These are phyloP conservation scores for Lenwebbia sp. DNA, from an alignment of 345 rosid genomes.

Conservation along the genomic window DNA sequence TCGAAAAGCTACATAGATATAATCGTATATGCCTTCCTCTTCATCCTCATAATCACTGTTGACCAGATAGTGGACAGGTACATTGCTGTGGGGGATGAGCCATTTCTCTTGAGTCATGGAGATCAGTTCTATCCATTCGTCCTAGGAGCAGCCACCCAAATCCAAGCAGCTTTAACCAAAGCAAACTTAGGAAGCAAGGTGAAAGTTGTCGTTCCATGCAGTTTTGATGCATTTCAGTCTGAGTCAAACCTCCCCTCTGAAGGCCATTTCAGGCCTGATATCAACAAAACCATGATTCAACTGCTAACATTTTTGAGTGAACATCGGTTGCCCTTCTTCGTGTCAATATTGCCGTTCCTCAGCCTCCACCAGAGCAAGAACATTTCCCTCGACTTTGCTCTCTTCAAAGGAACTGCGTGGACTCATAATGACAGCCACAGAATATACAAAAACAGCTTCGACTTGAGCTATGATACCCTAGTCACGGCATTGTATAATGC, in stretches of 20 bases:
- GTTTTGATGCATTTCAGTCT: conserved; percentile 54
- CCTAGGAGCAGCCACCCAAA: conserved; percentile 67
- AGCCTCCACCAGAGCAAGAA: conserved; percentile 57
- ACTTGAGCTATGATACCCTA: conserved; percentile 55
- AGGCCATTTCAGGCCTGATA: conserved; percentile 71
- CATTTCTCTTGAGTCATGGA: conserved; percentile 53
- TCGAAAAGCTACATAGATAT: background rate
- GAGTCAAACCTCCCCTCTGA: conserved; percentile 56
- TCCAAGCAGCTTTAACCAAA: conserved; percentile 62
- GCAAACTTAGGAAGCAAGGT: conserved; percentile 55
- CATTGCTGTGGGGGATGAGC: conserved; percentile 81
- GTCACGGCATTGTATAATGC: conserved; percentile 44
- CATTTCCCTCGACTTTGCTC: conserved; percentile 55
- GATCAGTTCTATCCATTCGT: conserved; percentile 66
- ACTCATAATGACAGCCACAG: conserved; percentile 42
- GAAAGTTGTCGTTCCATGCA: conserved; percentile 81
- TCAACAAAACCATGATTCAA: conserved; percentile 78
- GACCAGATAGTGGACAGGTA: conserved; percentile 26
- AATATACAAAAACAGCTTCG: conserved; percentile 75
- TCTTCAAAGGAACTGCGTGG: conserved; percentile 48
- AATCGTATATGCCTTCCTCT: background rate
- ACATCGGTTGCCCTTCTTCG: conserved; percentile 68
- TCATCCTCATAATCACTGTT: background rate
- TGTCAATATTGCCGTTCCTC: conserved; percentile 52
- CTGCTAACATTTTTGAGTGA: conserved; percentile 62